Evolutionary conservation across 2,329 filamentous ascomycete genomes (phyloP), one percentile per base, ranked within the genome.

Genomic region (Ophiostoma montium): DNA sequence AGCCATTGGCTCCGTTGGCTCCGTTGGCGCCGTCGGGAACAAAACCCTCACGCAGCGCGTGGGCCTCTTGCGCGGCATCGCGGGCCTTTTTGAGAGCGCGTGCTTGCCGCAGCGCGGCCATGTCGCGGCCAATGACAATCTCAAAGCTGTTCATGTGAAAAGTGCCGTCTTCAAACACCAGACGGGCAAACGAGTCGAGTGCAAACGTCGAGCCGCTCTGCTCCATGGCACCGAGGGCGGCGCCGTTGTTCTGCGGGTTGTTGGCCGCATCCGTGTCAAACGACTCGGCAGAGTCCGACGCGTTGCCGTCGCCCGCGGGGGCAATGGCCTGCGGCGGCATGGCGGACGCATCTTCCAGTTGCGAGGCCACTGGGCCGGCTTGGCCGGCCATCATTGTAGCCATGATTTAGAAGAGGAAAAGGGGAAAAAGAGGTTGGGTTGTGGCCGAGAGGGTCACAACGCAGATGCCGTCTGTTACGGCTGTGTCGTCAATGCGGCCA

Each of bases 141-240:
- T 76, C 72, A 57, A 81, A 82, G 1, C 82, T 86, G 47, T 80
- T 86, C 78, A 89, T 84, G 63, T 85, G 84, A 62, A 85, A 88
- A 50, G 80, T 75, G 59, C 83, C 82, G 67, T 89, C 84, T 56
- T 75, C 72, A 60, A 89, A 88, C 57, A 80, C 76, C 53, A 89
- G 68, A 47, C 70, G 68, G 39, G 75, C 75, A 60, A 76, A 78
- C 3, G 74, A 76, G 57, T 77, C 71, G 13, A 78, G 42, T 12
- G 30, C 30, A 21, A 44, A 18, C 3, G 42, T 44, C 16, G 27
- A 19, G 10, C 16, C 42, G n/a, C 27, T 27, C 42, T 44, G 27
- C 42, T 44, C 27, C 27, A 33, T 19, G 42, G 27, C 42, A 19
- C 30, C 42, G 12, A 33, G n/a, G 21, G 36, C 16, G 36, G 21